Conservation (phyloP, 2,329 filamentous ascomycete genomes). For the Falciphora oryzae region DNA sequence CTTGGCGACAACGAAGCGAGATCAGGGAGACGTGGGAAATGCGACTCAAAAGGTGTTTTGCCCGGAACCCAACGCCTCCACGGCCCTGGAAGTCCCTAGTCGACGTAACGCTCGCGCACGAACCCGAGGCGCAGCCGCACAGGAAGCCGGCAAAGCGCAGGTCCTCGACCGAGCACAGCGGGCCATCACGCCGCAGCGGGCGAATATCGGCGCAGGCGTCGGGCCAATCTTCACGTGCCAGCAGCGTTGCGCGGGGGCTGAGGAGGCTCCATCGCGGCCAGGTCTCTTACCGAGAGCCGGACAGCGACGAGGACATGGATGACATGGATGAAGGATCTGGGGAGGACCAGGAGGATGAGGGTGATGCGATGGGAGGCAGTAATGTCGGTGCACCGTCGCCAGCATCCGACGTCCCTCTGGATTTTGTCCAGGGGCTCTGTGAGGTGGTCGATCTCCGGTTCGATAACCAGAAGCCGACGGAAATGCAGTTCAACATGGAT, state of each 20-base stretch:
- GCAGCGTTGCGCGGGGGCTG: slow-evolving; percentile 22
- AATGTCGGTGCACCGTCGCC: slow-evolving; percentile 11
- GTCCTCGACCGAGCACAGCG: background rate
- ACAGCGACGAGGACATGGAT: slow-evolving; percentile 38
- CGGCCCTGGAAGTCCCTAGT: slow-evolving; percentile 17
- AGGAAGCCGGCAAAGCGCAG: background rate
- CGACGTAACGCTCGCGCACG: slow-evolving; percentile 9
- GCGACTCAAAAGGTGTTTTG: slow-evolving; percentile 63
- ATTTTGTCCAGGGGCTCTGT: slow-evolving; percentile 61
- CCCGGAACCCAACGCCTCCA: slow-evolving; percentile 31
- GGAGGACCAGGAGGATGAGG: slow-evolving; percentile 14
- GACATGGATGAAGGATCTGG: slow-evolving; percentile 8
- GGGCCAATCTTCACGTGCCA: slow-evolving; percentile 22
- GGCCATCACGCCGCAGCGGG: slow-evolving; percentile 30
- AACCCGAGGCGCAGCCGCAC: background rate
- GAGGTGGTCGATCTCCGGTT: slow-evolving; percentile 64
- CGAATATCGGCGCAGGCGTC: slow-evolving; percentile 27
- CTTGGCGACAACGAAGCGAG: slow-evolving; percentile 76
- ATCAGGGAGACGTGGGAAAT: slow-evolving; percentile 73
- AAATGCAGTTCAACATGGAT: slow-evolving; percentile 62
- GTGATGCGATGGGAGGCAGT: slow-evolving; percentile 11
- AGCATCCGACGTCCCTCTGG: slow-evolving; percentile 10
- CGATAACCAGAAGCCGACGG: slow-evolving; percentile 68
- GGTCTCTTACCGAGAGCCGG: slow-evolving; percentile 38
- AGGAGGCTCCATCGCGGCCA: slow-evolving; percentile 13